Evolutionary conservation across 2,329 filamentous ascomycete genomes (phyloP), one percentile per base, ranked within the genome.

Genomic region (Pseudogymnoascus sp.): DNA sequence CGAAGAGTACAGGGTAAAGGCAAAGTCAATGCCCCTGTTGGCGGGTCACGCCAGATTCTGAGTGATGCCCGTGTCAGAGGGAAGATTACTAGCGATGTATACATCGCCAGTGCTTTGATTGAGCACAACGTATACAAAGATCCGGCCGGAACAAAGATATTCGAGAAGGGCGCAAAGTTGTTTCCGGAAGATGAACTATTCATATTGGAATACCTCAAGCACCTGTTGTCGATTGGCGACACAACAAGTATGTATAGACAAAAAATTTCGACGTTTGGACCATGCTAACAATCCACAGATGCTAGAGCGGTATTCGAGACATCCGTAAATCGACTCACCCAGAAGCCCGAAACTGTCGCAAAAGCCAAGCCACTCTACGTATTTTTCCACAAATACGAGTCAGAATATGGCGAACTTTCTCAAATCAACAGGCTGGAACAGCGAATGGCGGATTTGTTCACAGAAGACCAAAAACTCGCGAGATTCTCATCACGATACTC

Each of bases 71-170:
- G 94, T 35, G 89, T 90, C 70, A 87, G 87, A 66, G 95, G 94
- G 16, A 89, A 92, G 61, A 83, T 99, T 52, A 94, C 91, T 6
- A 96, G 91, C 69, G 94, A 97, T 72, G 91, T 97, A 5, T 99
- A 99, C 72, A 90, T 97, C 61, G 92, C 92, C 0, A 91, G 91
- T 68, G 94, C 95, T 14, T 81, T 96, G 64, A 90, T 99, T 71
- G 94, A 99, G 74, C 93, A 94, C 72, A 88, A 96, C 69, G 95
- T 95, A 68, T 99, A 99, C 75, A 94, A 96, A 71, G 94, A 97
- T 70, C 84, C 88, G 0, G 91, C 94, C 0, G 93, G 92, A 1
- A 90, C 89, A 45, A 97, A 94, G 77, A 97, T 99, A 64, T 96
- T 97, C 68, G 94, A 99, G 73, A 89, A 93, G 52, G 94, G 94